Evolutionary conservation across 75 land plant species (phyloP), one percentile per base, ranked within the genome.

Genomic region (Gnetum montanum): DNA sequence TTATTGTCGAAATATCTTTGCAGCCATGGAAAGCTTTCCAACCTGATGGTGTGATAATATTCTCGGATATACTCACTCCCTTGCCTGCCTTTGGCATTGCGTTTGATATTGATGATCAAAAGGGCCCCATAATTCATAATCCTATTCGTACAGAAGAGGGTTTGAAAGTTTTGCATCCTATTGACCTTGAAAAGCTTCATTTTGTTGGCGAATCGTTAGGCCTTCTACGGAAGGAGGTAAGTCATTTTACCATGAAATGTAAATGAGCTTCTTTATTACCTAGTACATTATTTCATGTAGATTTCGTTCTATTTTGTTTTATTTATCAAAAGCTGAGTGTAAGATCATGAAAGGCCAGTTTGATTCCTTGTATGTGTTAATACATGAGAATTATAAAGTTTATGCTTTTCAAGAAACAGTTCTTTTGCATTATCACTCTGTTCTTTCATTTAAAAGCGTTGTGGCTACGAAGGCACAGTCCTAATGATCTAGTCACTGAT

Each of bases 21-120:
- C 98, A 94, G 82, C 98, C 98, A 40, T 89, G 95, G 95, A 66
- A 75, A 62, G 98, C 98, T 23, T 94, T 94, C 58, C 81, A 54
- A 19, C 98, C 98, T 22, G 98, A 94, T 66, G 98, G 98, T 16
- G 98, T 94, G 20, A 94, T 94, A 0, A 82, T 94, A 33, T 94
- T 94, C 72, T 94, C 98, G 19, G 98, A 94, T 62, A 94, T 94
- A 60, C 95, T 94, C 18, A 94, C 98, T 4, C 98, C 98, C 2
- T 69, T 94, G 50, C 96, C 98, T 54, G 98, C 98, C 19, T 70
- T 94, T 73, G 98, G 98, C 43, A 85, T 94, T 13, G 72, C 83
- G 25, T 94, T 94, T 68, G 96, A 94, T 54, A 94, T 94, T 43
- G 93, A 88, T 31, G 98, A 94, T 31, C 71, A 62, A 2, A 86